These are phyloP conservation scores for Tremella fuciformis DNA, from an alignment of 768 basidiomycete genomes.

Conservation along the genomic window DNA sequence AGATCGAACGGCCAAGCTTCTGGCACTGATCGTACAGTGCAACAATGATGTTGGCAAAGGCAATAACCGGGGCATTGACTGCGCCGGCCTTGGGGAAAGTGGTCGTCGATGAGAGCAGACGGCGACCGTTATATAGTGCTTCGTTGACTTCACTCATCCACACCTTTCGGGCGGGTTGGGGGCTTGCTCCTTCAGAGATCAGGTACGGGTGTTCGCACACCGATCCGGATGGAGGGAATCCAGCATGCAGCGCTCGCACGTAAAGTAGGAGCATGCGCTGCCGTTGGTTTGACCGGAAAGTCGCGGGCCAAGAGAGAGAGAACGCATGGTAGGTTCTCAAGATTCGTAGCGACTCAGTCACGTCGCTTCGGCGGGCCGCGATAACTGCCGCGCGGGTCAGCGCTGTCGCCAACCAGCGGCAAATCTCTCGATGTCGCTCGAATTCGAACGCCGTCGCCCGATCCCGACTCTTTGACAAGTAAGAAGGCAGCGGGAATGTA, in stretches of 20 bases:
- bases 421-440: conserved; percentile 72
- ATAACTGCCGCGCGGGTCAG: conserved; percentile 76
- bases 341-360: conserved; percentile 28
- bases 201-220: conserved; percentile 30
- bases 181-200: conserved; percentile 19
- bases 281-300: conserved; percentile 73
- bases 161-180: conserved; percentile 27
- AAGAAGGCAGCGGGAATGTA: conserved; percentile 23
- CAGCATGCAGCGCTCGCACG: conserved; percentile 64
- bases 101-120: conserved; percentile 66
- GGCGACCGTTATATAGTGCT: conserved; percentile 68
- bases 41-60: conserved; percentile 63
- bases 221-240: conserved; percentile 24
- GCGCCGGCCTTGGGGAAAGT: conserved; percentile 78
- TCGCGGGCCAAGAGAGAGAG: conserved; percentile 67
- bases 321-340: conserved; percentile 50
- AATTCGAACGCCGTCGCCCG: conserved; percentile 52
- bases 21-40: conserved; percentile 21
- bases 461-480: conserved; percentile 20
- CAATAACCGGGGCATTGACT: conserved; percentile 72
- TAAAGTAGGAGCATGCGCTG: conserved; percentile 68
- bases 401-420: conserved; percentile 77
- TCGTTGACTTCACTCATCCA: conserved; percentile 69
- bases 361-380: conserved; percentile 56
- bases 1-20: conserved; percentile 20